Evolutionary conservation across 164 flowering plant genomes (phyloP).

Genomic region (Chimonanthus praecox): DNA sequence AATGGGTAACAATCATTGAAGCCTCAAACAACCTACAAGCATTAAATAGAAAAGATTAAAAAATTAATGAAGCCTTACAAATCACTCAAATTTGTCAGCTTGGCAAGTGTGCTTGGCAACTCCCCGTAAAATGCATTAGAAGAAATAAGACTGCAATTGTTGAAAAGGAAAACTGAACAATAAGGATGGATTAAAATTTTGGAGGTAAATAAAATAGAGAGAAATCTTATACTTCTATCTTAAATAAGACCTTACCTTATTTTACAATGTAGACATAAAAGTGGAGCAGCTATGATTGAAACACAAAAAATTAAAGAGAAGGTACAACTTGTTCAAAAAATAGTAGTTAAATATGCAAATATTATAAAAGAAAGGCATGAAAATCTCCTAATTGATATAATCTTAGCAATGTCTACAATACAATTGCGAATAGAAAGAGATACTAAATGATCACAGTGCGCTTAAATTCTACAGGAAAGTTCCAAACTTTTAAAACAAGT

Average conservation of each 20-base stretch:
- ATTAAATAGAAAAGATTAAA: neutral
- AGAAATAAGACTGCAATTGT: conserved; percentile 19
- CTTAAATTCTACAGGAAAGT: neutral
- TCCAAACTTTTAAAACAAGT: neutral
- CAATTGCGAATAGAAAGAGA: neutral
- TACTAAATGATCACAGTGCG: neutral
- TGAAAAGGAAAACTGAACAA: neutral
- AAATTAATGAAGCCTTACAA: conserved; percentile 13
- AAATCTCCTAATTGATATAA: no score
- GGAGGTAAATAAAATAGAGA: no score
- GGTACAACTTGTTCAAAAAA: no score
- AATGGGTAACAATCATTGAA: neutral
- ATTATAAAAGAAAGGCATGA: no score
- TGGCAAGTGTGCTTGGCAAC: conserved; percentile 18
- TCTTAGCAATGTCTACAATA: no score
- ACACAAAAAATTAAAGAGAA: no score
- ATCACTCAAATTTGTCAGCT: conserved; percentile 12
- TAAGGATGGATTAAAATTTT: neutral
- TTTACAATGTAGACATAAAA: no score
- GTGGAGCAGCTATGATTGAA: no score
- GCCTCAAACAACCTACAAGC: neutral
- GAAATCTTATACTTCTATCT: no score
- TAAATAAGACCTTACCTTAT: no score
- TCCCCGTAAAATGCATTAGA: conserved; percentile 24
- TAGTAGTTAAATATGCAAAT: no score